Conservation (phyloP, 805 yeast genomes). For the Diddensiella caesifluorescens region DNA sequence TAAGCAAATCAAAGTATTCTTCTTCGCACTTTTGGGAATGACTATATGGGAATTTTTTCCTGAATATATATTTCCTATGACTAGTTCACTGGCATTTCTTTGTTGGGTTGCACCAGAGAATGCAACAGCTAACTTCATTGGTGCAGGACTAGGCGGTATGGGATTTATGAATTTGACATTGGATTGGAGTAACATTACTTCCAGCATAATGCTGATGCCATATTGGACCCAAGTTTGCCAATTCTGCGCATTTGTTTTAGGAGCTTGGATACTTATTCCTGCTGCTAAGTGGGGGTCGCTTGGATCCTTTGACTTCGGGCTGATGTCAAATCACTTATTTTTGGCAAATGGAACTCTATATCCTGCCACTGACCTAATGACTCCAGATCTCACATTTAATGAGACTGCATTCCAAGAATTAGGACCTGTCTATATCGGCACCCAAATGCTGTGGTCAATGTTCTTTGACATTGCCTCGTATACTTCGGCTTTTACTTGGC, state of each 20-base stretch:
- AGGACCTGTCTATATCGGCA: slow-evolving; percentile 12
- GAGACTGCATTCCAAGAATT: slow-evolving; percentile 13
- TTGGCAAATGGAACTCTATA: slow-evolving; percentile 12
- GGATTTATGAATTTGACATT: slow-evolving; percentile 13
- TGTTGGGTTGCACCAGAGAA: slow-evolving; percentile 16
- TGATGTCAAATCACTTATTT: slow-evolving; percentile 11
- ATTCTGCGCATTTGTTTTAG: slow-evolving; percentile 13
- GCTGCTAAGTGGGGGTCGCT: slow-evolving; percentile 15
- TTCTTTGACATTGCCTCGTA: slow-evolving; percentile 15
- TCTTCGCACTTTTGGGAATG: slow-evolving; percentile 9
- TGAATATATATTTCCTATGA: slow-evolving; percentile 14
- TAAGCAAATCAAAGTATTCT: slow-evolving; percentile 16
- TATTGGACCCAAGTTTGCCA: slow-evolving; percentile 16
- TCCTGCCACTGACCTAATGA: slow-evolving; percentile 11
- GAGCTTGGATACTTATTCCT: slow-evolving; percentile 14
- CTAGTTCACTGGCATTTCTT: slow-evolving; percentile 10
- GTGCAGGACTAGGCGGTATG: slow-evolving; percentile 17
- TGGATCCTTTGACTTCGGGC: slow-evolving; percentile 3
- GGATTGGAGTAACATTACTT: slow-evolving; percentile 15
- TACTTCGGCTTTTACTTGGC: slow-evolving; percentile 13
- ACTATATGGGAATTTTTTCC: slow-evolving; percentile 15
- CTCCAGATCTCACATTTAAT: slow-evolving; percentile 10
- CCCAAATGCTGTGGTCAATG: slow-evolving; percentile 16
- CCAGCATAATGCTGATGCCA: slow-evolving; percentile 12
- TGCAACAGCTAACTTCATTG: slow-evolving; percentile 13